phyloP scores from a whole-genome alignment of 1,139 yeast species.

The Williopsis jadinii region DNA sequence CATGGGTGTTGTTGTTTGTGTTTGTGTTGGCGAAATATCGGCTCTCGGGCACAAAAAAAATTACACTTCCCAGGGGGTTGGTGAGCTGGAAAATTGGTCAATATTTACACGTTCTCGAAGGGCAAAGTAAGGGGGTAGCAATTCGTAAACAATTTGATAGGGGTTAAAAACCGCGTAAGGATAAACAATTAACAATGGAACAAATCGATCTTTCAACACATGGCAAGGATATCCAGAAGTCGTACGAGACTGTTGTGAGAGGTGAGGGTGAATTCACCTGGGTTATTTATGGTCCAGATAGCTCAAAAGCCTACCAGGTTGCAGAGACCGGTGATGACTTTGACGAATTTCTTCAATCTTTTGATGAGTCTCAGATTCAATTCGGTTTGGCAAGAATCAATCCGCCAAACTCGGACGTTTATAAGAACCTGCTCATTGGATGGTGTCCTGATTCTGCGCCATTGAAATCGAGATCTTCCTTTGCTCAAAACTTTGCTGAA shows the following conservation, averaged over 20 bases:
- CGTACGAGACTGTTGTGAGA: slow-evolving; percentile 57
- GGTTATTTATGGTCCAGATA: slow-evolving; percentile 58
- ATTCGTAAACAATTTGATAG: too few species aligned
- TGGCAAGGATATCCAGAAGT: slow-evolving; percentile 41
- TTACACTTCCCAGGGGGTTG: too few species aligned
- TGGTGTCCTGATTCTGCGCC: slow-evolving; percentile 94
- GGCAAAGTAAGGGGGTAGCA: too few species aligned
- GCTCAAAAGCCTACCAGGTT: slow-evolving; percentile 50
- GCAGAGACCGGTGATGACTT: slow-evolving; percentile 54
- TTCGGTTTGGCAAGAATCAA: slow-evolving; percentile 84
- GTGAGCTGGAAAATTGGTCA: too few species aligned
- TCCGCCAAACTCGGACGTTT: slow-evolving; percentile 85
- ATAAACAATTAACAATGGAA: slow-evolving; percentile 14
- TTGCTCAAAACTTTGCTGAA: slow-evolving; percentile 69
- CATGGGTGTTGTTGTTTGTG: too few species aligned
- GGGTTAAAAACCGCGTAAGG: too few species aligned
- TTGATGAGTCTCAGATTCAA: slow-evolving; percentile 85
- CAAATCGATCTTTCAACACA: slow-evolving; percentile 21
- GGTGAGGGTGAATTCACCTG: slow-evolving; percentile 52
- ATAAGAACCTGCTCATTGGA: slow-evolving; percentile 78
- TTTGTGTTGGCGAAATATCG: too few species aligned
- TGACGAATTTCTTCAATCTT: slow-evolving; percentile 70
- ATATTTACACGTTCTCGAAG: too few species aligned
- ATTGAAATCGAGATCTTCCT: slow-evolving; percentile 63
- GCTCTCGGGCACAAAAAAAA: too few species aligned